Base-by-base conservation (phyloP, 2,329 filamentous ascomycete genomes). In the Botryosphaeria dothidea region DNA sequence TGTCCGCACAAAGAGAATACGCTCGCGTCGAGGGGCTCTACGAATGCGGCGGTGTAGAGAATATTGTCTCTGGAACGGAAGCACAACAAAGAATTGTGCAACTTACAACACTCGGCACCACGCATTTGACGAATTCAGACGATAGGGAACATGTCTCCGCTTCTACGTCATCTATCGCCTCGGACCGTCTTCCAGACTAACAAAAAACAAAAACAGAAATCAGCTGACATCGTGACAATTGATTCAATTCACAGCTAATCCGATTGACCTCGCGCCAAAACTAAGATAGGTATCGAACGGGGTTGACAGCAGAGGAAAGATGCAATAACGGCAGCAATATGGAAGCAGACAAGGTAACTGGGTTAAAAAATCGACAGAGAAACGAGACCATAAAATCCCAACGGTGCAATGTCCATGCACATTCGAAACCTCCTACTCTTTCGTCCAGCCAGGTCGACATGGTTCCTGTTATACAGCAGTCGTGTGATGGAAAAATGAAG, bases 231-330 rank as follows among this genome's bases (percentile, higher is more conserved):
- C 27, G 17, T 52, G n/a, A 52, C 49, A 7, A 34, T 21, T 31
- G 38, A 46, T 46, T 60, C 17, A 46, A 60, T 60, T 60, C 56
- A 46, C 56, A 60, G 27, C 38, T 60, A 57, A 38, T 56, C 62
- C 62, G 43, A 61, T 56, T 56, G 19, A 64, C 34, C 46, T 64
- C 61, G 34, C 48, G 34, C 34, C 48, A 64, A 56, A 31, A 56
- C 61, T 64, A 64, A 54, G 29, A 64, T 64, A 64, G 62, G 62
- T 64, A 64, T 64, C 62, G 62, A 57, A 49, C 62, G 29, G 19
- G 48, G n/a, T 64, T 49, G 58, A 49, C 52, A 64, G 31, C 43
- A 11, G 29, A 56, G 51, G 38, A 57, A 57, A 49, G 29, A 62
- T 36, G 58, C 43, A 60, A 5, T 17, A 46, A 45, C 15, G 21